Base-by-base conservation (phyloP, 2,329 filamentous ascomycete genomes). In the Alternaria incomplexa region DNA sequence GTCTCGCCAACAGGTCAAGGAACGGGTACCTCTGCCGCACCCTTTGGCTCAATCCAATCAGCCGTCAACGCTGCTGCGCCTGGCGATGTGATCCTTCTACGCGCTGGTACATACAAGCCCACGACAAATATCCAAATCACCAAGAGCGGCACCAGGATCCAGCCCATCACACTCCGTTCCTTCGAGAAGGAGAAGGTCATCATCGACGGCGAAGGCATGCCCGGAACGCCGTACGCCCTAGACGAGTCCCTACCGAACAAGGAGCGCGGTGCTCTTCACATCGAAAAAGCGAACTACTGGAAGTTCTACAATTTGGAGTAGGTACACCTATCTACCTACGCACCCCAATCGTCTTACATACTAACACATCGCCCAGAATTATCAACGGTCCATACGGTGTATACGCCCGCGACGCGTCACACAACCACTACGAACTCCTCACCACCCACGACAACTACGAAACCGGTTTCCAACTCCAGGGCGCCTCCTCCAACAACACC, bases 251-350 rank as follows among this genome's bases (percentile, higher is more conserved):
- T 66, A 4, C 63, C 79, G 0, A 82, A 81, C 47, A 65, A 71
- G 1, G 81, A 84, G 59, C 78, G 84, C 15, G 83, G 84, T 5
- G 82, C 84, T 30, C 75, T 85, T n/a, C 84, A 85, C 67, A 82
- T 85, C 45, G 78, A 84, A 56, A 72, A 78, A 56, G 81, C 70
- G 7, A 80, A 81, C 63, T 85, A 81, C 70, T 85, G 82, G 83
- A 79, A 81, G 17, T 83, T 85, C 65, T 83, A 81, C 68, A 71
- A 81, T 63, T 69, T 85, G 6, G 61, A 66, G 62, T 62, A 25
- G 51, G 58, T 55, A 6, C 2, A 36, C 2, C 15, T 5, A 36
- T 36, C 32, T 36, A 36, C 7, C 32, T 36, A 15, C 32, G 4
- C 32, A 36, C 32, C 15, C 32, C 32, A 1, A 9, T 5, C 15